Evolutionary conservation across 371 early-diverging fungal species (phyloP), one percentile per base, ranked within the genome.

Genomic region (Mycotypha africana): DNA sequence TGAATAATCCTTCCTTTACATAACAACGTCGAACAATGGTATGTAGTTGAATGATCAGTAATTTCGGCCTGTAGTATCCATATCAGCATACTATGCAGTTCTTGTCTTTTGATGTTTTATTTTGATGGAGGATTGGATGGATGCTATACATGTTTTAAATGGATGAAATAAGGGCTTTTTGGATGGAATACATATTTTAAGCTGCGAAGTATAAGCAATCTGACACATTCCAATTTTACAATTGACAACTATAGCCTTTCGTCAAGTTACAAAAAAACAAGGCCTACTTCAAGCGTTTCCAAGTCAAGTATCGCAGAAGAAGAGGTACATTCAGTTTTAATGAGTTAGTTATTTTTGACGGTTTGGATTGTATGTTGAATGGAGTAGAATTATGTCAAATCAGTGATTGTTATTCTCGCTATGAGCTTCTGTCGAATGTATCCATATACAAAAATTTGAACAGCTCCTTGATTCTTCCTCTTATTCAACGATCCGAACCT

Each of bases 271-370:
- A 86, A 65, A 92, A 93, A 85, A 92, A 89, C 85, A 93, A 93
- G 85, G 92, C 93, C 60, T 95, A 93, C 87, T 95, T 86, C 86
- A 91, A 91, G 86, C 91, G 96, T 66, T 95, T 73, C 86, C 94
- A 95, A 83, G 88, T 88, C 80, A 95, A 95, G 85, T 92, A 88
- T 84, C 81, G 96, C 53, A 79, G 96, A 71, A 76, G 95, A 64
- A 75, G 95, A 62, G 94, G 93, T 93, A 78, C 4, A 33, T 5
- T 28, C 8, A 28, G 8, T 8, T 8, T 12, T 28, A 28, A 28
- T 28, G 30, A 28, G 30, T 8, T 8, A 28, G 12, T 28, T 6
- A 8, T 28, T 28, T 28, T 28, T 6, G 30, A 28, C n/a, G n/a
- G n/a, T n/a, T n/a, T n/a, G n/a, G n/a, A n/a, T n/a, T n/a, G n/a